Percentiles rank a stretch among this genome's conserved stretches.
Conservation (phyloP, 139 green algal species). For the Closterium sp. region DNA sequence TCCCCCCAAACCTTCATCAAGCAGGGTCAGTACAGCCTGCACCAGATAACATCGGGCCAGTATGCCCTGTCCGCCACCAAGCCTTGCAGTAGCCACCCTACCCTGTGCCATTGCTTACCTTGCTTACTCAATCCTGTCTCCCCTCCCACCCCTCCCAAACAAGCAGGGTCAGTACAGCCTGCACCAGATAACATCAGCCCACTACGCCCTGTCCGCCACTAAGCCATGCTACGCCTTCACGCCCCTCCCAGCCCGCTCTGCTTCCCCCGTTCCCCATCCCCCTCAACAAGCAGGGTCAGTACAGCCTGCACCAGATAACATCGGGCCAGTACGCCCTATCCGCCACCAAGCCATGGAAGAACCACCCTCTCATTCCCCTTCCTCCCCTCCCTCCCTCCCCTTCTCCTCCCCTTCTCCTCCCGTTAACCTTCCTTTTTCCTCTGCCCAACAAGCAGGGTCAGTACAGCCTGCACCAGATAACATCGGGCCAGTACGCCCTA, state of each 20-base stretch:
- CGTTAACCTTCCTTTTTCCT: neutral
- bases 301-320: constrained; percentile 21
- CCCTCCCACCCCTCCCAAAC: too few relatives aligned
- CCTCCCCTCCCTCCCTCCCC: neutral
- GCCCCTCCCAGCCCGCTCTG: neutral
- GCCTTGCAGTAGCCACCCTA: too few relatives aligned
- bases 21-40: too few relatives aligned
- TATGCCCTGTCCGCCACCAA: neutral
- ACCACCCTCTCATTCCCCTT: too few relatives aligned
- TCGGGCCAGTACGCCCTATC: constrained; percentile 15
- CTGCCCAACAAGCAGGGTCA: neutral
- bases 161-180: constrained; percentile 14
- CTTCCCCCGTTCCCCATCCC: too few relatives aligned
- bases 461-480: constrained; percentile 24
- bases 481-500: constrained; percentile 14
- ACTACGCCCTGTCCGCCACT: constrained; percentile 9
- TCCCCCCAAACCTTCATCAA: too few relatives aligned
- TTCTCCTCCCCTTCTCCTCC: too few relatives aligned
- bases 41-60: too few relatives aligned
- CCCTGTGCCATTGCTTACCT: too few relatives aligned
- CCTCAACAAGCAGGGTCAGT: constrained; percentile 3
- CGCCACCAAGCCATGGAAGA: constrained; percentile 3
- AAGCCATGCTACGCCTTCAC: neutral
- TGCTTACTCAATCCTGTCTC: neutral
- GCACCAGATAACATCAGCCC: constrained; percentile 6